Evolutionary conservation across 768 basidiomycete genomes (phyloP), one percentile per base, ranked within the genome.

Genomic region (Botryobasidium botryosum): DNA sequence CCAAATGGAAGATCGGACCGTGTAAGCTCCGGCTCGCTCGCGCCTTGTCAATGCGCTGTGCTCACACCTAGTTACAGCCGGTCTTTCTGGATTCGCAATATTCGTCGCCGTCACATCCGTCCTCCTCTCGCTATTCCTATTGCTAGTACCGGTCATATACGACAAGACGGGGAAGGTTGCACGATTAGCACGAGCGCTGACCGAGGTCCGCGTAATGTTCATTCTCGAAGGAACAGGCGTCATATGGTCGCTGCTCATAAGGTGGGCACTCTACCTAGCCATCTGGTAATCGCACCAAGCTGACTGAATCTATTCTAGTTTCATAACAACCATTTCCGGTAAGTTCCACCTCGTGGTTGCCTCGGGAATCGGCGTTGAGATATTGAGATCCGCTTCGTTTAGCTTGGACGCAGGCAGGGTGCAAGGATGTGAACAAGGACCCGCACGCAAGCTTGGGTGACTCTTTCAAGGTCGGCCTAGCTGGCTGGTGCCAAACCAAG

Each of bases 401-500:
- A 44, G 85, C 83, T 1, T 94, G 81, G 77, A 87, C 90, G 13
- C 65, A 88, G 57, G 62, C 82, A 1, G 90, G 90, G 0, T 96
- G 90, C 66, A 92, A 92, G 61, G 67, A 92, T 50, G 59, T 86
- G 1, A 64, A 66, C 42, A 74, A 82, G 3, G 90, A 94, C 53
- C 91, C 90, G 3, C 69, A 87, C 57, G 78, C 75, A 0, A 57
- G 60, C 26, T 68, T 74, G 10, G 78, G 81, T 17, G 64, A 69
- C 47, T 51, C 45, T 15, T 96, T 80, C 59, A 69, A 70, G 50
- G 66, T 67, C 3, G 84, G 66, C 17, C 65, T 96, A 2, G 62
- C 69, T 3, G 75, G 81, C 0, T 94, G 85, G 83, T 96, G 90
- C 61, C 75, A 68, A 51, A 91, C 90, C 5, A 96, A 94, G 64